phyloP scores from a whole-genome alignment of 441 rosid species.

The Francoa sonchifolia region DNA sequence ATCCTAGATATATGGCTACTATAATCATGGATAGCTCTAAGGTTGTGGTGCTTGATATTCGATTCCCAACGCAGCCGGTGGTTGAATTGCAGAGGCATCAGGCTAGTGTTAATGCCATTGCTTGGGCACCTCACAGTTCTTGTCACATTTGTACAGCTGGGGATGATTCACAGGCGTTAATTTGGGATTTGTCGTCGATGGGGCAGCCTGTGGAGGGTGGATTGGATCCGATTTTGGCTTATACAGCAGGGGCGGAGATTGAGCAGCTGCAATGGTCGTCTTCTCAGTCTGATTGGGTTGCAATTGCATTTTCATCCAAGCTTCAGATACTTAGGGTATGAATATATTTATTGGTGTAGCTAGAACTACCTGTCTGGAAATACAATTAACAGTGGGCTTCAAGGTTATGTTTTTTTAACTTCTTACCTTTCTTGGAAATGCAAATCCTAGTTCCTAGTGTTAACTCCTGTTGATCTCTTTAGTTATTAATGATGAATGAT shows the following conservation, averaged over 20 bases:
- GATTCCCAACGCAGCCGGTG: slow-evolving; percentile 81
- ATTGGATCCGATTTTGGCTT: slow-evolving; percentile 84
- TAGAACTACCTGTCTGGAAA: neutral
- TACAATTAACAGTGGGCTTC: neutral
- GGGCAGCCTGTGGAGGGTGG: slow-evolving; percentile 95
- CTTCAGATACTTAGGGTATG: slow-evolving; percentile 94
- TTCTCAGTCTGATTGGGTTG: slow-evolving; percentile 98
- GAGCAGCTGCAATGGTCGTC: slow-evolving; percentile 97
- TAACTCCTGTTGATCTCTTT: too few relatives aligned
- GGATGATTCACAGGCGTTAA: slow-evolving; percentile 88
- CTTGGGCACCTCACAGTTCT: slow-evolving; percentile 99
- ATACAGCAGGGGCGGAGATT: slow-evolving; percentile 87
- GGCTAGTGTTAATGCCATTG: slow-evolving; percentile 79
- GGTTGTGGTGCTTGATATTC: slow-evolving; percentile 87
- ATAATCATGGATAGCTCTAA: slow-evolving; percentile 92
- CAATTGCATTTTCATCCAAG: slow-evolving; percentile 80
- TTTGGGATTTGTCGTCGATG: slow-evolving; percentile 90
- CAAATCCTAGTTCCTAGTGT: too few relatives aligned
- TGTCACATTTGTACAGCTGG: slow-evolving; percentile 96
- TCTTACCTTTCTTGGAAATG: too few relatives aligned
- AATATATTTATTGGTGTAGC: slow-evolving; percentile 16
- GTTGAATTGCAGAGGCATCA: slow-evolving; percentile 94
- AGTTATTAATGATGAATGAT: too few relatives aligned
- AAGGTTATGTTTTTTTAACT: neutral
- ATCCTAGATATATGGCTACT: slow-evolving; percentile 94